These are phyloP conservation scores for Tetradesmus obliquus DNA, from an alignment of 139 green algal species.

Conservation along the genomic window DNA sequence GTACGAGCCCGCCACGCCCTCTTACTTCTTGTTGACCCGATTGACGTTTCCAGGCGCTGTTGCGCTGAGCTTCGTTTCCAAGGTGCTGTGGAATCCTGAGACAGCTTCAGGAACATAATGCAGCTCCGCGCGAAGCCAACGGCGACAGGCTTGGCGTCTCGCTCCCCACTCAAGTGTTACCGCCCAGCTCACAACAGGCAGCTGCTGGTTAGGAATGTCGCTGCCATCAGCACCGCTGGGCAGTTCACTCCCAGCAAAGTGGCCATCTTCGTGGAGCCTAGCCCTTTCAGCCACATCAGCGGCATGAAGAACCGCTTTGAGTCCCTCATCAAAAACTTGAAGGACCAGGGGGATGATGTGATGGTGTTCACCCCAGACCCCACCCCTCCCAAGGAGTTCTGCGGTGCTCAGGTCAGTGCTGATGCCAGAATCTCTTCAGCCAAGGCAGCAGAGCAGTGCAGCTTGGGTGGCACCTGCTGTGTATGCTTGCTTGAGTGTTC, in stretches of 20 bases:
- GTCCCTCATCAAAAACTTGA: slow-evolving; percentile 86
- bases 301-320: slow-evolving; percentile 96
- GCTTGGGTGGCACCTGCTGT: neutral
- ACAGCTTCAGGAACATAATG: neutral
- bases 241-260: slow-evolving; percentile 58
- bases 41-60: neutral
- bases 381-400: slow-evolving; percentile 76
- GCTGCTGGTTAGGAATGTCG: neutral
- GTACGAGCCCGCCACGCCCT: neutral
- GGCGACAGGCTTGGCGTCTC: neutral
- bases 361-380: slow-evolving; percentile 85
- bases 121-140: neutral
- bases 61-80: neutral
- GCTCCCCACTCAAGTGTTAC: neutral
- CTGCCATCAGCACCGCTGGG: slow-evolving; percentile 9
- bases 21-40: neutral
- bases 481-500: neutral
- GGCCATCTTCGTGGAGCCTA: slow-evolving; percentile 84
- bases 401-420: slow-evolving; percentile 79
- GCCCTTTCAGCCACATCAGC: slow-evolving; percentile 81
- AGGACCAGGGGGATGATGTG: slow-evolving; percentile 88
- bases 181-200: neutral
- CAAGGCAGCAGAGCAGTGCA: neutral
- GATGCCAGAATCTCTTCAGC: neutral
- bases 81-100: neutral